A percentile compares a stretch with the other conserved stretches of the same genome.
Evolutionary conservation across 2,329 filamentous ascomycete species (phyloP).

Genomic region (Aspergillus sp.): DNA sequence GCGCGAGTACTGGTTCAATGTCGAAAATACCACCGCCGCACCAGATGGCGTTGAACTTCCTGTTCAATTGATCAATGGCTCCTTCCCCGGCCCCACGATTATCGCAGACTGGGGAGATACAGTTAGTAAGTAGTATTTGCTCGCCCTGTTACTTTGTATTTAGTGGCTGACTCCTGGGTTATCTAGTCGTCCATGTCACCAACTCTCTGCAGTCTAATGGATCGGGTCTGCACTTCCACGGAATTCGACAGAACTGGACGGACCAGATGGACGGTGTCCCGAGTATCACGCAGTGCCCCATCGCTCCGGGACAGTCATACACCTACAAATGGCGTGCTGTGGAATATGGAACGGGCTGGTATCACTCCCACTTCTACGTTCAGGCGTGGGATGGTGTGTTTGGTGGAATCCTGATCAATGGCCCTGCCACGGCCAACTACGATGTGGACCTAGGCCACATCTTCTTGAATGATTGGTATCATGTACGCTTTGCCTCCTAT

Average conservation of each 20-base stretch:
- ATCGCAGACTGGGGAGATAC: conserved; percentile 64
- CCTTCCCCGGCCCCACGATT: conserved; percentile 68
- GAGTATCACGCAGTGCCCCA: conserved; percentile 43
- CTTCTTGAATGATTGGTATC: not conserved
- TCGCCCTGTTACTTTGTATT: too few species aligned
- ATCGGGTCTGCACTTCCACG: conserved; percentile 36
- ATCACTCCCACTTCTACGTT: conserved; percentile 38
- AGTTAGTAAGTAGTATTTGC: not conserved
- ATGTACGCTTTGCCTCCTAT: not conserved
- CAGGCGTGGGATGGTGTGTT: conserved; percentile 55
- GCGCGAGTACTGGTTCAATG: conserved; percentile 21
- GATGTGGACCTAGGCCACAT: not conserved
- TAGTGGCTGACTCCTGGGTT: conserved; percentile 1
- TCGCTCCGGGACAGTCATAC: conserved; percentile 35
- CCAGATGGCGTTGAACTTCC: conserved; percentile 37
- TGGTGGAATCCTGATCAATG: not conserved
- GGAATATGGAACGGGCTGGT: conserved; percentile 40
- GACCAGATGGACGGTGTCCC: conserved; percentile 34
- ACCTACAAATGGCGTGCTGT: conserved; percentile 41
- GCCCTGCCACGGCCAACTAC: conserved; percentile 1
- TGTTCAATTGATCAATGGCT: conserved; percentile 61
- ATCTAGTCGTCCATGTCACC: conserved; percentile 56
- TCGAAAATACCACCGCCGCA: conserved; percentile 16
- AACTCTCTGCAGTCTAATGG: conserved; percentile 47
- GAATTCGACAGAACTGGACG: conserved; percentile 34